Evolutionary conservation across 768 basidiomycete species (phyloP).

Genomic region (Hydnomerulius pinastri): DNA sequence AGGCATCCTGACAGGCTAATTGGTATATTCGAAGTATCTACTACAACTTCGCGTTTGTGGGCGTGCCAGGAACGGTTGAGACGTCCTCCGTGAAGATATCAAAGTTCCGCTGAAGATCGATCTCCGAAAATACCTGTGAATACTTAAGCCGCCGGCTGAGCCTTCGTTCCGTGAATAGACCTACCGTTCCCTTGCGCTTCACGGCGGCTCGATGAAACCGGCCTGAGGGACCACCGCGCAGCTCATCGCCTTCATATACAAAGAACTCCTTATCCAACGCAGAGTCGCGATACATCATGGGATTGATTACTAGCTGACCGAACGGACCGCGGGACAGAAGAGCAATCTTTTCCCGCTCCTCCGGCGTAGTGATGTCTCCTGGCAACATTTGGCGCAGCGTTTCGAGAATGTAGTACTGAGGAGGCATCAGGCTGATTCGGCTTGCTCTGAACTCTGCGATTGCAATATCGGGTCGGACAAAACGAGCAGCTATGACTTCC

Average conservation of each 20-base stretch:
- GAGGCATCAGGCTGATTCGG: constrained; percentile 66
- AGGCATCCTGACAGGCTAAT: not conserved
- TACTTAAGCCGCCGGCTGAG: not conserved
- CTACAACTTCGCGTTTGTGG: not conserved
- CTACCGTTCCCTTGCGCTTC: constrained; percentile 51
- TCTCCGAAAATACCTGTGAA: constrained; percentile 49
- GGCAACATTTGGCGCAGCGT: constrained; percentile 58
- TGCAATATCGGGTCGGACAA: constrained; percentile 55
- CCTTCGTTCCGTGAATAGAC: constrained; percentile 23
- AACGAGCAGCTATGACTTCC: constrained; percentile 71
- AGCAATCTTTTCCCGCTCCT: constrained; percentile 48
- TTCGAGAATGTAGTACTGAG: constrained; percentile 69
- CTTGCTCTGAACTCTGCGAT: constrained; percentile 52
- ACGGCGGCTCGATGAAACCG: constrained; percentile 59
- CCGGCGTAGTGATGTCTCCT: constrained; percentile 41
- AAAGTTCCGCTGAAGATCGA: constrained; percentile 62
- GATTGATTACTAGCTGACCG: constrained; percentile 63
- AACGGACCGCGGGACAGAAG: constrained; percentile 55
- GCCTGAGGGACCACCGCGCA: constrained; percentile 59
- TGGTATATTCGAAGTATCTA: not conserved
- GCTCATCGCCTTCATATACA: constrained; percentile 73
- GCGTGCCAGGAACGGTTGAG: not conserved
- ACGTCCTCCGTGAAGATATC: constrained; percentile 55
- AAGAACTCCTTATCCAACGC: constrained; percentile 49
- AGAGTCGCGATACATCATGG: constrained; percentile 41